Evolutionary conservation across 345 rosid species (phyloP).

Genomic region (Tarenaya hassleriana): DNA sequence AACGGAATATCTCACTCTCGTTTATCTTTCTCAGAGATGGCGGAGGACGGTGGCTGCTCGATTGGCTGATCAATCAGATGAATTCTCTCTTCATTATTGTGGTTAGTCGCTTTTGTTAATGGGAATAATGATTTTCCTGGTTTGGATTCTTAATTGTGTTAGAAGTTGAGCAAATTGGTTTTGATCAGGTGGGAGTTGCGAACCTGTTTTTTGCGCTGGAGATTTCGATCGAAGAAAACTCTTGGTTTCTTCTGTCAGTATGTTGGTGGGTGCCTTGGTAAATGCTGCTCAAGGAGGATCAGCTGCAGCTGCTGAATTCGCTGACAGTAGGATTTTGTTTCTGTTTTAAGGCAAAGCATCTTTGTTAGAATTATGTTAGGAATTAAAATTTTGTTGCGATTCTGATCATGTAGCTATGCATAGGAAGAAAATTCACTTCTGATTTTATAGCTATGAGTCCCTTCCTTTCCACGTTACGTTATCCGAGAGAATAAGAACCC

Average conservation of each 20-base stretch:
- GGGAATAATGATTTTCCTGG: background rate
- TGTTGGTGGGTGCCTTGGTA: slow-evolving; percentile 32
- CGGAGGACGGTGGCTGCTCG: slow-evolving; percentile 25
- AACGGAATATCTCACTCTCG: background rate
- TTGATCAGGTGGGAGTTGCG: slow-evolving; percentile 29
- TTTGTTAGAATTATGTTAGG: slow-evolving; percentile 2
- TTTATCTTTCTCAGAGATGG: slow-evolving; percentile 34
- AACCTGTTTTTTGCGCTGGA: background rate
- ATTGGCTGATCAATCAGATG: slow-evolving; percentile 17
- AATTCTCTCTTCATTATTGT: slow-evolving; percentile 21
- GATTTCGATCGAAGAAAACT: slow-evolving; percentile 48
- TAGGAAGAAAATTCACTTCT: no score
- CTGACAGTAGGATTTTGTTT: slow-evolving; percentile 52
- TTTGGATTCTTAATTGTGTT: background rate
- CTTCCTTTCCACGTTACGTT: background rate
- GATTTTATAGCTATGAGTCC: background rate
- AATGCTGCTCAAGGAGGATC: slow-evolving; percentile 26
- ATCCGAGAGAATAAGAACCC: no score
- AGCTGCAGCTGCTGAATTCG: slow-evolving; percentile 60
- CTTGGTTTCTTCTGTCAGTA: slow-evolving; percentile 41
- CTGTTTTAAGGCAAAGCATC: background rate
- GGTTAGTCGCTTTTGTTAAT: slow-evolving; percentile 18
- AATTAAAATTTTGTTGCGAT: background rate
- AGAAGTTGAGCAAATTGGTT: background rate
- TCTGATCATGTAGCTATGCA: background rate